Base-by-base conservation (phyloP, 257 asterid genomes). In the Lycium barbarum region DNA sequence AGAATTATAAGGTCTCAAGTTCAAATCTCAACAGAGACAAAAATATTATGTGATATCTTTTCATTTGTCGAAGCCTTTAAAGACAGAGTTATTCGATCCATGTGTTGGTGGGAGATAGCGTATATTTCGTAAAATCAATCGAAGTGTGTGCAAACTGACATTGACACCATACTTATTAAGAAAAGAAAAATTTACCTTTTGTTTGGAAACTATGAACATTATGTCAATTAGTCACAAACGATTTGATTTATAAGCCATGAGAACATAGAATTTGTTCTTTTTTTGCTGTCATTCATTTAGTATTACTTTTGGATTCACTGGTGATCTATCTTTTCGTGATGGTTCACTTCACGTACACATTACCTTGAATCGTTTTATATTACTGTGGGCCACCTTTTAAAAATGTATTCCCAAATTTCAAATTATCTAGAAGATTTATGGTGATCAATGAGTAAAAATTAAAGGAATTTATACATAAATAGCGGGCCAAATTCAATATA, bases 281-380 rank as follows among this genome's bases (percentile, higher is more conserved):
- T 72, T 17, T 43, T 43, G 80, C 0, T 17, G 55, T 71, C 57
- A 71, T 71, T 71, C 79, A 73, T 38, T 11, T 45, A 10, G 26
- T 33, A 35, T 2, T 17, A 71, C 40, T 40, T 40, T 18, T 71
- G 17, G 2, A 3, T 43, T 18, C 40, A 47, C 38, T 74, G 36
- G 40, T 20, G 20, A 47, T 47, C 20, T 47, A 9, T 73, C 59
- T 47, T n/a, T 43, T 73, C 18, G 5, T 47, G 81, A 74, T 47
- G 49, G 3, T 49, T 47, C 22, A 20, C 9, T 12, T 7, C 6
- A 22, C 11, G 13, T 20, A 12, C 81, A 74, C 49, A 74, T 47
- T n/a, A 49, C 14, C 45, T 74, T 22, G 81, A 74, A 49, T 74
- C n/a, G n/a, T n/a, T n/a, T n/a, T 20, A 74, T 49, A 45, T 76